A percentile compares a stretch with the other conserved stretches of the same genome.
These are phyloP conservation scores for Dryas octopetala DNA, from an alignment of 306 rosid species.

Conservation along the genomic window DNA sequence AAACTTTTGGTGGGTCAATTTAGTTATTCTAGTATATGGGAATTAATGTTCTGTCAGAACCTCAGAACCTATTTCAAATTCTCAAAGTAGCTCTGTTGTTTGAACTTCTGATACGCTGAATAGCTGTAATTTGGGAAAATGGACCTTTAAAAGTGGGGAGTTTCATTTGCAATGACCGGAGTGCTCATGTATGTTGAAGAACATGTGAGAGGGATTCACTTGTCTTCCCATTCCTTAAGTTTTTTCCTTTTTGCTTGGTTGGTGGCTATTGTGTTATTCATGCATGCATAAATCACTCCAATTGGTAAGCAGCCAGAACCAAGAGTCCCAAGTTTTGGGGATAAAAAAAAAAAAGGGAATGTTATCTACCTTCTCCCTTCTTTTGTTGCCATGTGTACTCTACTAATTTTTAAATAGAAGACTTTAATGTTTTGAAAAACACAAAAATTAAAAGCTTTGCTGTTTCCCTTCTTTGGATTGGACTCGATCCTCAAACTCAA, in stretches of 20 bases:
- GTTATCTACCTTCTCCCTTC: too few relatives aligned
- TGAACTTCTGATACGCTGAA: constrained; percentile 18
- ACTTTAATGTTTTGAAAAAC: too few relatives aligned
- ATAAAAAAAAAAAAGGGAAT: too few relatives aligned
- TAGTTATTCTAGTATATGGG: background rate
- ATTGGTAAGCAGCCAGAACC: background rate
- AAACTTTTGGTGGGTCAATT: background rate
- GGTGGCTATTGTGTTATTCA: background rate
- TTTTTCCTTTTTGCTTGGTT: background rate
- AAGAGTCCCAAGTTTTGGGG: background rate
- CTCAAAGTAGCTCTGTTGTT: constrained; percentile 4
- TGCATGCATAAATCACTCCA: background rate
- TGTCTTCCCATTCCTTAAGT: background rate
- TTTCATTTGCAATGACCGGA: background rate
- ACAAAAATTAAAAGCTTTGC: too few relatives aligned
- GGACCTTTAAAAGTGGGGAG: background rate
- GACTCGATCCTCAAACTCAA: too few relatives aligned
- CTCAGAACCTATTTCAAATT: constrained; percentile 15
- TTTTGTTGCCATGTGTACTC: too few relatives aligned
- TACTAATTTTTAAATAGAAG: too few relatives aligned
- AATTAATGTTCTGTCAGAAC: background rate
- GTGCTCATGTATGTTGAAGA: background rate
- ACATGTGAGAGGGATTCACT: background rate
- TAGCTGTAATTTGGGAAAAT: constrained; percentile 6
- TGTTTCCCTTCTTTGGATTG: too few relatives aligned